Evolutionary conservation across 2,329 filamentous ascomycete species (phyloP), one percentile per base, ranked within the genome.

Genomic region (Chaetomiaceae sp.): DNA sequence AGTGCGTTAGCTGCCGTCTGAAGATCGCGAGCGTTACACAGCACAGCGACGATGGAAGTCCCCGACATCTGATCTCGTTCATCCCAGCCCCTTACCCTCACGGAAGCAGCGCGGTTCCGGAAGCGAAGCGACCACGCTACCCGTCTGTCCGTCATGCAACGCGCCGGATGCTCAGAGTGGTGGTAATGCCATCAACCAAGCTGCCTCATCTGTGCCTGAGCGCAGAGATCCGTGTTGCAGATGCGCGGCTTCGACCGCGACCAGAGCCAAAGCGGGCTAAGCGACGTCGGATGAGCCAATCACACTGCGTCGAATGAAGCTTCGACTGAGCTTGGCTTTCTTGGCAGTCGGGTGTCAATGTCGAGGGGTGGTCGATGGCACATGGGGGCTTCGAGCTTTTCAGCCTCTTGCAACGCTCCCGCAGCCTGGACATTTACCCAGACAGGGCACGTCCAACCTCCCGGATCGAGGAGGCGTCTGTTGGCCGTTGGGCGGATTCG

Each of bases 181-280:
- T 27, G 27, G 40, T 27, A 48, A 50, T 54, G 51, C 27, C 49
- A 39, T 57, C 39, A 34, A 43, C 33, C 6, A 14, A 14, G 27
- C 8, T 57, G 55, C 55, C 50, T 57, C 53, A 55, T 35, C 35
- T 43, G 27, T 42, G 50, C 50, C 42, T 43, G 48, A 45, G 51
- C 34, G 48, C 55, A 42, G 42, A 20, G 55, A 45, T 44, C n/a
- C 17, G 39, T 43, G 48, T 55, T 48, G 45, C 53, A 54, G 30
- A 23, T 19, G 48, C 53, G 53, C 53, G 45, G 53, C 48, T 39
- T 39, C 23, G 43, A 39, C n/a, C 16, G 27, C 14, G 4, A 20
- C 27, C 14, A 30, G 38, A 40, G 49, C 13, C 30, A 17, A 9
- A n/a, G 5, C 16, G n/a, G 9, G 6, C 48, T 8, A n/a, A 12